A percentile compares a stretch with the other conserved stretches of the same genome.
These are phyloP conservation scores for Entomortierella lignicola DNA, from an alignment of 192 early-diverging fungal species.

Conservation along the genomic window DNA sequence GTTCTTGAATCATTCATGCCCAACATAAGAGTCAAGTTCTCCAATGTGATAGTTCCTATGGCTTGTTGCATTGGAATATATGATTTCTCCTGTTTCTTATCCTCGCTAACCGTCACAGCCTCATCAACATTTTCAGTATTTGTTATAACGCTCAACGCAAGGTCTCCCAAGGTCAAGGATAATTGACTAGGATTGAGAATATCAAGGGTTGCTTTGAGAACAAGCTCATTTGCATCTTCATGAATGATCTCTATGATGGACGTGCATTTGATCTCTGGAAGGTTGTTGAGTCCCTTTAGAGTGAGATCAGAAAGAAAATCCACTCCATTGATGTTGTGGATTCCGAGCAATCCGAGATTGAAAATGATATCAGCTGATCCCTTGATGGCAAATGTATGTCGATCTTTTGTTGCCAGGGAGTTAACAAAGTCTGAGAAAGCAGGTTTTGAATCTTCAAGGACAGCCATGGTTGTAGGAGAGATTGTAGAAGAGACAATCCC, in stretches of 20 bases:
- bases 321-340: constrained; percentile 20
- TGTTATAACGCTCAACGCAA: background rate
- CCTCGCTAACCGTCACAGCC: no score
- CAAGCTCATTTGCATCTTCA: background rate
- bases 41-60: background rate
- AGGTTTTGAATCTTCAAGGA: constrained; percentile 1
- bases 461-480: constrained; percentile 2
- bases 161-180: constrained; percentile 9
- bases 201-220: background rate
- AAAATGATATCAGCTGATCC: constrained; percentile 38
- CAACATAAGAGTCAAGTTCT: constrained; percentile 11
- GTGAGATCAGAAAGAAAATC: constrained; percentile 41
- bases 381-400: constrained; percentile 37
- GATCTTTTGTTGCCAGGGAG: constrained; percentile 12
- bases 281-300: constrained; percentile 22
- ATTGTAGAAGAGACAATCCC: constrained; percentile 20
- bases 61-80: background rate
- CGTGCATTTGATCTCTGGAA: constrained; percentile 26
- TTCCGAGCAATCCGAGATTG: constrained; percentile 27
- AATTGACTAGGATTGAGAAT: constrained; percentile 38
- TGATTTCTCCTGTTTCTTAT: background rate
- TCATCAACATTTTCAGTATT: no score
- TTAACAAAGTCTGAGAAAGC: constrained; percentile 18
- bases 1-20: constrained; percentile 14
- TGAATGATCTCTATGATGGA: background rate